These are phyloP conservation scores for Fistulinella prunicolor DNA, from an alignment of 768 basidiomycete species.

Conservation along the genomic window DNA sequence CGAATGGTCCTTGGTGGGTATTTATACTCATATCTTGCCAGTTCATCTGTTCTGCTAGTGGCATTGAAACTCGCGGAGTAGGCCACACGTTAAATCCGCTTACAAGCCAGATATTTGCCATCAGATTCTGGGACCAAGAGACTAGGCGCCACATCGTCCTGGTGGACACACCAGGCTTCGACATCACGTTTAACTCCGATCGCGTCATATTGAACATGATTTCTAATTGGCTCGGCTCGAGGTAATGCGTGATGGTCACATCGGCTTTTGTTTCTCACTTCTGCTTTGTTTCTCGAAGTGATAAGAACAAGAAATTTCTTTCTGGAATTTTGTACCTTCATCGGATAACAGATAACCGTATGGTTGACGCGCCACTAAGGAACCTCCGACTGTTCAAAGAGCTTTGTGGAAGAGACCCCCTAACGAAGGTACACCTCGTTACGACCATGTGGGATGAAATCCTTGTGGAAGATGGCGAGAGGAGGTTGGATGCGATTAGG, in stretches of 20 bases:
- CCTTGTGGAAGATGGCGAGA: constrained; percentile 14
- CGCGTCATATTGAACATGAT: constrained; percentile 9
- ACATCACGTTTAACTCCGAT: constrained; percentile 17
- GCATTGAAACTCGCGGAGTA: not conserved
- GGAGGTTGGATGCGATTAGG: constrained; percentile 12
- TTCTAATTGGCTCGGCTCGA: constrained; percentile 14
- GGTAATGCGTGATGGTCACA: not conserved
- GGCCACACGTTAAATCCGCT: constrained; percentile 10
- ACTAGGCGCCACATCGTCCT: constrained; percentile 9
- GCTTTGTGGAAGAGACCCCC: constrained; percentile 27
- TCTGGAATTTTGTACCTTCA: constrained; percentile 39
- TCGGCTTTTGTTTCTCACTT: constrained; percentile 14
- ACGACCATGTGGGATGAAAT: constrained; percentile 42
- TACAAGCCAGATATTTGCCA: constrained; percentile 2
- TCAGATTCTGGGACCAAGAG: constrained; percentile 4
- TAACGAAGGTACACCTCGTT: constrained; percentile 32
- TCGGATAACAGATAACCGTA: constrained; percentile 38
- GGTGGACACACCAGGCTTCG: constrained; percentile 26
- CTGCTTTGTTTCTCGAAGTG: constrained; percentile 4
- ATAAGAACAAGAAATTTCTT: constrained; percentile 15
- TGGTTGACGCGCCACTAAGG: constrained; percentile 33
- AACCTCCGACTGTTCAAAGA: constrained; percentile 34
- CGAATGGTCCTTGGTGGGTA: too few species aligned
- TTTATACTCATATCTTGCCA: not conserved
- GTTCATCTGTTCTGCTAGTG: constrained; percentile 12